Evolutionary conservation across 2,329 filamentous ascomycete genomes (phyloP).

Genomic region (Raffaelea deltoideospora): DNA sequence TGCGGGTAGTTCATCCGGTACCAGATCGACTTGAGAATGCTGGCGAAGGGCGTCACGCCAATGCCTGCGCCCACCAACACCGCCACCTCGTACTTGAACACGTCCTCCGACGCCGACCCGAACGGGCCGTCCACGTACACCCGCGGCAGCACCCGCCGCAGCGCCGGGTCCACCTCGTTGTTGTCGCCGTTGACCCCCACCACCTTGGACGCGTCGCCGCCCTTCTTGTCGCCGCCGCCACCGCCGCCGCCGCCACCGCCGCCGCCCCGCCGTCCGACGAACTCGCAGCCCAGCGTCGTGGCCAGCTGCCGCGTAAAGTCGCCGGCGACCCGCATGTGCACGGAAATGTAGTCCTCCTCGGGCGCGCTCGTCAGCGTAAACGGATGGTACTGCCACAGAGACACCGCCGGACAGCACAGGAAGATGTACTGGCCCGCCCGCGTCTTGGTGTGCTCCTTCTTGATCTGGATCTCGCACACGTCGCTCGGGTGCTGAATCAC

Average conservation of each 20-base stretch:
- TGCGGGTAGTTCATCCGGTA: conserved; percentile 83
- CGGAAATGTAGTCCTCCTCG: conserved; percentile 80
- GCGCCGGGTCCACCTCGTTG: conserved; percentile 49
- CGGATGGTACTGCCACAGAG: conserved; percentile 78
- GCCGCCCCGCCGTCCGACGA: too few relatives aligned
- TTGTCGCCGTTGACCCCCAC: conserved; percentile 50
- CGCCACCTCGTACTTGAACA: conserved; percentile 76
- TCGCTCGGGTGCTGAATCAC: conserved; percentile 82
- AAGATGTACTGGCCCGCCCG: conserved; percentile 78
- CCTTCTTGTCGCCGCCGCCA: conserved; percentile 40
- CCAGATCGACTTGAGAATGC: conserved; percentile 83
- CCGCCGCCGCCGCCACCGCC: too few relatives aligned
- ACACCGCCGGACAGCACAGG: conserved; percentile 73
- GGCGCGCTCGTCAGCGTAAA: conserved; percentile 78
- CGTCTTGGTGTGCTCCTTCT: conserved; percentile 75
- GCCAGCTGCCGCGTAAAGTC: conserved; percentile 64
- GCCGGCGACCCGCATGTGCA: conserved; percentile 71
- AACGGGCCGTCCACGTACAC: conserved; percentile 78
- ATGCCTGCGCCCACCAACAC: conserved; percentile 72
- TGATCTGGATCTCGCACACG: conserved; percentile 82
- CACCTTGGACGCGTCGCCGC: conserved; percentile 49
- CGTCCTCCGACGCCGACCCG: conserved; percentile 72
- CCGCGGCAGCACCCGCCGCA: conserved; percentile 59
- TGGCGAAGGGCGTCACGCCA: conserved; percentile 74
- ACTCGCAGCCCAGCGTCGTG: conserved; percentile 59